Conservation (phyloP, 331 rosid species). For the Phaseolus coccineus region DNA sequence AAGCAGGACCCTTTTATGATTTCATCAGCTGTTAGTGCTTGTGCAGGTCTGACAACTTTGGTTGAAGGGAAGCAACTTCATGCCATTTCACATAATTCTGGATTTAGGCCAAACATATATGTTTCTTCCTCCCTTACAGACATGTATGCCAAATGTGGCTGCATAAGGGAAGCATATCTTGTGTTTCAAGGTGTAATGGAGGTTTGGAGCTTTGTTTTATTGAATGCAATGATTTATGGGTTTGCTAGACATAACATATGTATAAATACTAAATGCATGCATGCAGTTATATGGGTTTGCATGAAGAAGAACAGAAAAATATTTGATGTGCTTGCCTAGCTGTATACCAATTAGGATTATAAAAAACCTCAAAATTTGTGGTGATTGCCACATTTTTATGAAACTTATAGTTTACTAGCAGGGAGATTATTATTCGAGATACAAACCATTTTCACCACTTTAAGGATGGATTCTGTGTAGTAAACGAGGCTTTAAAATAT, state of each 20-base stretch:
- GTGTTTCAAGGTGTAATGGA: slow-evolving; percentile 62
- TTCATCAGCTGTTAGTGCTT: slow-evolving; percentile 79
- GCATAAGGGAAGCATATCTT: slow-evolving; percentile 71
- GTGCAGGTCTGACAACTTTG: slow-evolving; percentile 76
- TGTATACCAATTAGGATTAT: slow-evolving; percentile 58
- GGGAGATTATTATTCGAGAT: slow-evolving; percentile 79
- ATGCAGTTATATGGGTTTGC: slow-evolving; percentile 85
- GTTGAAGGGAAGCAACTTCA: slow-evolving; percentile 84
- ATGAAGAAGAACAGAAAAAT: slow-evolving; percentile 69
- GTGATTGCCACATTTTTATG: slow-evolving; percentile 90
- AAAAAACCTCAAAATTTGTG: slow-evolving; percentile 94
- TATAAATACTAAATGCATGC: slow-evolving; percentile 63
- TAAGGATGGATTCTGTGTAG: slow-evolving; percentile 50
- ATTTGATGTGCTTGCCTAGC: slow-evolving; percentile 56
- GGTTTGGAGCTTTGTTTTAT: slow-evolving; percentile 62
- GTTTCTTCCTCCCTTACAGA: slow-evolving; percentile 73
- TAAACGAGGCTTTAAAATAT: too few species aligned
- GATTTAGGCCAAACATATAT: slow-evolving; percentile 62
- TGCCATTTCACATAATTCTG: slow-evolving; percentile 66
- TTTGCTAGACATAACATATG: slow-evolving; percentile 75
- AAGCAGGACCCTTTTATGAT: slow-evolving; percentile 65
- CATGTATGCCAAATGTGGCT: slow-evolving; percentile 90
- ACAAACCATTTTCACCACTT: slow-evolving; percentile 82
- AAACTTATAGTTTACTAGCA: slow-evolving; percentile 57
- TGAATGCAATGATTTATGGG: slow-evolving; percentile 88